Evolutionary conservation across 2,329 filamentous ascomycete genomes (phyloP), one percentile per base, ranked within the genome.

Genomic region (Arthrobotrys sinensis): DNA sequence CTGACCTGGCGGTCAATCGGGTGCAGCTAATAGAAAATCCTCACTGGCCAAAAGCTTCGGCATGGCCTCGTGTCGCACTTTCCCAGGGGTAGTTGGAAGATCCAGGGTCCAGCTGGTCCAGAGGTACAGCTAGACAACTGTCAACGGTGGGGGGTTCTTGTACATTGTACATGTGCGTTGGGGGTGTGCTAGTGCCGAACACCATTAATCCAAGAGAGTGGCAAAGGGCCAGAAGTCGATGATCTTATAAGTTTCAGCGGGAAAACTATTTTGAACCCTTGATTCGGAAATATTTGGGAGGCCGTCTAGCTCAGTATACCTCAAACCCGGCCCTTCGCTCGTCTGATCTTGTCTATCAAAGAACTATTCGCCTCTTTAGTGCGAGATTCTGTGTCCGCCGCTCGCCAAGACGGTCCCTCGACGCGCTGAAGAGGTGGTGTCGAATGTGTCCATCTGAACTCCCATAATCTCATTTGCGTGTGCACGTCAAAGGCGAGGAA

Each of bases 401-500:
- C 21, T 46, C 38, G 62, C 70, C 70, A 75, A 66, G 64, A 43
- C 24, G 43, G 36, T 4, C 45, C 70, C 43, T 63, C 19, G 55
- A 43, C 38, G 43, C 50, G 66, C 55, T 62, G 55, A 64, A 43
- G 64, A 52, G 50, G 16, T 36, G 28, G 16, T 55, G 36, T 55
- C 4, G 71, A 60, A 14, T 76, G 64, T 14, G 34, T 63, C 71
- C 71, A 76, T 64, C 71, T 52, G 40, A 76, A 68, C 24, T 76
- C 71, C 71, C 71, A 76, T 52, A 76, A 36, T 62, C 53, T 55
- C n/a, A 69, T 68, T 38, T 76, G 71, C 24, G 57, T 55, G 36
- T 52, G 64, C 19, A 76, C 46, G n/a, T 69, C 64, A 40, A 76
- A 76, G 19, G 16, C 36, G 64, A 76, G 71, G 46, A 76, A 76